Evolutionary conservation across 305 asterid species (phyloP).

Genomic region (Petunia hybrid): DNA sequence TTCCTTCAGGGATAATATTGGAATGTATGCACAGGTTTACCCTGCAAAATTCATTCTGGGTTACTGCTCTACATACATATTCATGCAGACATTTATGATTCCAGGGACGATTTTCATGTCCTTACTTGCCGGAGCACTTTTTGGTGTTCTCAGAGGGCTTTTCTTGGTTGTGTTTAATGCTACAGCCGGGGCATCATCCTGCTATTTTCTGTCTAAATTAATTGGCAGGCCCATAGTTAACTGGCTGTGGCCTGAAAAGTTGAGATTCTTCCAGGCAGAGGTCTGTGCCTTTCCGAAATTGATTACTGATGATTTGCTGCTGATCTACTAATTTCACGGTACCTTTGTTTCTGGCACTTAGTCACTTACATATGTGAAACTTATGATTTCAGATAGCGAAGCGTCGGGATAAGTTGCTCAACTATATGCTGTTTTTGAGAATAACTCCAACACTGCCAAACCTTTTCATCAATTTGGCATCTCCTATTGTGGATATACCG

Average conservation of each 20-base stretch:
- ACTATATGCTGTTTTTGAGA: slow-evolving; percentile 90
- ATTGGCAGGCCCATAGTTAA: slow-evolving; percentile 85
- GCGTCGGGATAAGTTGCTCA: slow-evolving; percentile 85
- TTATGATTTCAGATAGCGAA: slow-evolving; percentile 69
- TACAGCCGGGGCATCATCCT: slow-evolving; percentile 93
- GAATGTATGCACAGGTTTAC: slow-evolving; percentile 69
- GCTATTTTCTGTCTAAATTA: slow-evolving; percentile 83
- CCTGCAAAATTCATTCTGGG: slow-evolving; percentile 87
- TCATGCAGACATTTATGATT: slow-evolving; percentile 98
- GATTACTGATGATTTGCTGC: slow-evolving; percentile 14
- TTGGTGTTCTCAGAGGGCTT: slow-evolving; percentile 82
- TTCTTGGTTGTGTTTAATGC: slow-evolving; percentile 89
- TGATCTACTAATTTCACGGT: not conserved
- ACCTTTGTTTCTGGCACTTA: not conserved
- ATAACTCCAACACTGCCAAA: slow-evolving; percentile 90
- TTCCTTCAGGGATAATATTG: slow-evolving; percentile 79
- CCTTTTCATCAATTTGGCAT: slow-evolving; percentile 94
- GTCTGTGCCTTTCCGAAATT: slow-evolving; percentile 41
- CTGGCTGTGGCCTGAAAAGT: slow-evolving; percentile 92
- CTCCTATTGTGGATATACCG: slow-evolving; percentile 95
- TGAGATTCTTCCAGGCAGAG: slow-evolving; percentile 87
- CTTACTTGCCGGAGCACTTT: slow-evolving; percentile 93
- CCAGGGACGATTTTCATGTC: slow-evolving; percentile 98
- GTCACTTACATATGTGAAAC: not conserved
- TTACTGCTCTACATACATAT: slow-evolving; percentile 88